Percentiles rank a stretch among this genome's conserved stretches.
These are phyloP conservation scores for Saccharomycopsis fibuligera DNA, from an alignment of 805 yeast species.

Conservation along the genomic window DNA sequence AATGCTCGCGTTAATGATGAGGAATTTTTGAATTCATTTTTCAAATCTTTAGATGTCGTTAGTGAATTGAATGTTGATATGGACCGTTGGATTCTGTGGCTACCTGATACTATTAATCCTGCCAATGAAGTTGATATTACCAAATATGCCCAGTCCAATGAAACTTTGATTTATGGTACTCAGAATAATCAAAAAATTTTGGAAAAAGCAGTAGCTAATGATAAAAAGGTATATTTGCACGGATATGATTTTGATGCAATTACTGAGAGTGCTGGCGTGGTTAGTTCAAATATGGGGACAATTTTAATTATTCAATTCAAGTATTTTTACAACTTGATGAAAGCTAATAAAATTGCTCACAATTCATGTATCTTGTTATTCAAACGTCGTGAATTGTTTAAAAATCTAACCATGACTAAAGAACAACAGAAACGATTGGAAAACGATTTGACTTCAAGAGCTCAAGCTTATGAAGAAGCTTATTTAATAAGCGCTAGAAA, in stretches of 20 bases:
- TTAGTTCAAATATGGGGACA: not conserved
- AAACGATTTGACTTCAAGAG: constrained; percentile 1
- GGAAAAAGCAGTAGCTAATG: not conserved
- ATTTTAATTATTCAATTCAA: constrained; percentile 4
- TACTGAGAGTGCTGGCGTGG: not conserved
- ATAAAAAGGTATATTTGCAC: not conserved
- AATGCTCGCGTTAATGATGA: constrained; percentile 8
- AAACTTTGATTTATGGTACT: too few relatives aligned
- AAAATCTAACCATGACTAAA: not conserved
- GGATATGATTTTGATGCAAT: not conserved
- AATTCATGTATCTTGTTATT: constrained; percentile 8
- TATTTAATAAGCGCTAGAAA: constrained; percentile 4
- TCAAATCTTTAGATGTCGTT: constrained; percentile 11
- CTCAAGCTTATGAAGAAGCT: not conserved
- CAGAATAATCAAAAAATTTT: not conserved
- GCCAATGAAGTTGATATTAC: constrained; percentile 5
- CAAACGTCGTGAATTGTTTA: constrained; percentile 4
- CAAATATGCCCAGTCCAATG: not conserved
- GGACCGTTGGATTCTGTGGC: constrained; percentile 8
- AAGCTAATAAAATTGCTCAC: constrained; percentile 10
- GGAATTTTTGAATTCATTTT: constrained; percentile 6
- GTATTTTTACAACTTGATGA: constrained; percentile 9
- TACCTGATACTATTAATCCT: constrained; percentile 18
- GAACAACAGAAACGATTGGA: constrained; percentile 2
- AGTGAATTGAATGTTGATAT: constrained; percentile 11